Evolutionary conservation across 805 yeast species (phyloP), one percentile per base, ranked within the genome.

Genomic region (Tetrapisispora phaffii): DNA sequence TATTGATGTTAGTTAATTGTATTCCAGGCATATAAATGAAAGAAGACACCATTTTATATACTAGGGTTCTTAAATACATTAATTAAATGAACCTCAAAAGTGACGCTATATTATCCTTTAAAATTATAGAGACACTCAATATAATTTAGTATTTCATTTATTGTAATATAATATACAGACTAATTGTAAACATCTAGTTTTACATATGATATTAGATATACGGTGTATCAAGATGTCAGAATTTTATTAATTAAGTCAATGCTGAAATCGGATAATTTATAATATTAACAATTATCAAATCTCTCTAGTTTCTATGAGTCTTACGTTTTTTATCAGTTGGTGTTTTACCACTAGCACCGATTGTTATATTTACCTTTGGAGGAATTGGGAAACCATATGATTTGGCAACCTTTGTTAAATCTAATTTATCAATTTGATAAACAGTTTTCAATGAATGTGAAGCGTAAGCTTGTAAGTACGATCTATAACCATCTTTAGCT

Each of bases 401-500:
- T 65, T 82, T 85, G 45, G 97, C 98, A 26, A 93, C 97, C 70
- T 90, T 93, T 31, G 81, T 90, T 51, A 93, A 71, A 65, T 93
- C 98, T 49, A 93, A 74, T 68, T 89, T 87, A 67, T 93, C 97
- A 56, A 93, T 87, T 69, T 89, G 95, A 63, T 93, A 93, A 15
- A 93, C 98, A 1, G 96, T 85, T 67, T 93, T 93, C 67, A 93
- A 73, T 60, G 89, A 95, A 68, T 93, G 98, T 20, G 96, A 84
- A 7, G 98, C 89, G 62, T 93, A 93, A 5, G 98, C 97, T 69
- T 93, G 99, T 58, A 93, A 74, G 67, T 93, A 93, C 2, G 97
- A 80, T 63, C 97, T 77, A 71, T 93, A 93, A 48, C 98, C 99
- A 62, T 93, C 99, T 67, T 88, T 86, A 26, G 99, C 99, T 45